These are phyloP conservation scores for Atalantia buxifolia DNA, from an alignment of 345 rosid species.

Conservation along the genomic window DNA sequence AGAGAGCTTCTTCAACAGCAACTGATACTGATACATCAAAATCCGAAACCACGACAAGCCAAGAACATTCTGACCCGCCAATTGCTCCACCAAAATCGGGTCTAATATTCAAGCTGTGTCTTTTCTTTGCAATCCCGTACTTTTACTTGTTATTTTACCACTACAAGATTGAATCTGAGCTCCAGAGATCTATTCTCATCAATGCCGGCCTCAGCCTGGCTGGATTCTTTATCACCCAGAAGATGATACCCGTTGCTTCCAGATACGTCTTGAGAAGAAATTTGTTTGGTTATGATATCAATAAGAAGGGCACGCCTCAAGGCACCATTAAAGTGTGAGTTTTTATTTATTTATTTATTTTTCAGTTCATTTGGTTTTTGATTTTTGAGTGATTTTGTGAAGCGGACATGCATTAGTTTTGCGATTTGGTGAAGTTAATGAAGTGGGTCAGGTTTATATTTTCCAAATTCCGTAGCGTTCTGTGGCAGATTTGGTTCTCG, in stretches of 20 bases:
- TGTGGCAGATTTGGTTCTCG: not conserved
- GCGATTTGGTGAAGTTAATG: not conserved
- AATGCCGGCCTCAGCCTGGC: conserved; percentile 78
- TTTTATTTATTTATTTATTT: not conserved
- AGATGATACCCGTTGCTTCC: conserved; percentile 88
- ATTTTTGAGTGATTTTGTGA: not conserved
- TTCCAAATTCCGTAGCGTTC: not conserved
- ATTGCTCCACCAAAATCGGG: conserved; percentile 70
- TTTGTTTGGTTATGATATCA: conserved; percentile 93
- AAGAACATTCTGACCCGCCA: conserved; percentile 37
- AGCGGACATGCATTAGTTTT: not conserved
- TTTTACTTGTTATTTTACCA: conserved; percentile 61
- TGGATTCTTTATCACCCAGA: conserved; percentile 68
- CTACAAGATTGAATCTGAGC: conserved; percentile 57
- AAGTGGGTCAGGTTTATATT: not conserved
- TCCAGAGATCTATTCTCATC: conserved; percentile 72
- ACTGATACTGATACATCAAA: conserved; percentile 6
- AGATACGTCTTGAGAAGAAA: conserved; percentile 75
- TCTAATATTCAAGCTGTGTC: conserved; percentile 52
- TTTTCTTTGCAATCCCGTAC: conserved; percentile 54
- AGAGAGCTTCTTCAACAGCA: conserved; percentile 42
- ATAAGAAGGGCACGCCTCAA: conserved; percentile 87
- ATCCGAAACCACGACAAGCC: not conserved
- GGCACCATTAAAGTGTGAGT: conserved; percentile 90
- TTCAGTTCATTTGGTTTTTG: not conserved